phyloP scores from a whole-genome alignment of 441 rosid species.

The Mallotus japonicus region DNA sequence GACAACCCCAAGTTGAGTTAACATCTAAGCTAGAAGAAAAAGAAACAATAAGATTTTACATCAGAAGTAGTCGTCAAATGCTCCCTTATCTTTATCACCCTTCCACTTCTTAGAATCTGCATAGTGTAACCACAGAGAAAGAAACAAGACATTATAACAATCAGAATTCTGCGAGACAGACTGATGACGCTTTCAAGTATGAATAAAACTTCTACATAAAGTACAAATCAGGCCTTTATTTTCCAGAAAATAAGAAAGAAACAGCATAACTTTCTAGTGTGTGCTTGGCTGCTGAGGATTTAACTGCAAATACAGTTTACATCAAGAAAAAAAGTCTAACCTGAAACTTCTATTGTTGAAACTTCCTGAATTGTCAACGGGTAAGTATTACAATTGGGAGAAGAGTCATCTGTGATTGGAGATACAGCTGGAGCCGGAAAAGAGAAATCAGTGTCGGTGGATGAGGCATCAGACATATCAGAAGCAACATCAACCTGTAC shows the following conservation, averaged over 20 bases:
- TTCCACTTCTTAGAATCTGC: conserved; percentile 58
- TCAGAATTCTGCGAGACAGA: background rate
- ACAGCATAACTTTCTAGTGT: background rate
- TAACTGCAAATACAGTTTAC: conserved; percentile 19
- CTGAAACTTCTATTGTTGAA: conserved; percentile 52
- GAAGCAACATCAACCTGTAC: conserved; percentile 51
- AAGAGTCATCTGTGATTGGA: conserved; percentile 32
- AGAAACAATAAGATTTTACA: conserved; percentile 21
- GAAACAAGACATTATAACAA: conserved; percentile 14
- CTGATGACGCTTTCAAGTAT: background rate
- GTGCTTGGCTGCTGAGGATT: conserved; percentile 1
- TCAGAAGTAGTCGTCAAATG: conserved; percentile 83
- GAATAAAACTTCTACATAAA: background rate
- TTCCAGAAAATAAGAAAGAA: conserved; percentile 3
- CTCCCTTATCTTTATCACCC: conserved; percentile 55
- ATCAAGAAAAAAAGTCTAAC: conserved; percentile 40
- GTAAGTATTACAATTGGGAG: conserved; percentile 36
- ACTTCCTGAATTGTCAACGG: conserved; percentile 58
- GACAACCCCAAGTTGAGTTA: conserved; percentile 10
- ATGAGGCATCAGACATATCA: conserved; percentile 61
- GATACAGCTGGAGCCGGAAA: conserved; percentile 58
- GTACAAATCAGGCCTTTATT: background rate
- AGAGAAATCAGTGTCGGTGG: conserved; percentile 61
- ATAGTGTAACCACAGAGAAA: conserved; percentile 29
- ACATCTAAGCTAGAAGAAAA: conserved; percentile 17